These are phyloP conservation scores for Opeltia flavorubescens DNA, from an alignment of 495 filamentous ascomycete species.

Conservation along the genomic window DNA sequence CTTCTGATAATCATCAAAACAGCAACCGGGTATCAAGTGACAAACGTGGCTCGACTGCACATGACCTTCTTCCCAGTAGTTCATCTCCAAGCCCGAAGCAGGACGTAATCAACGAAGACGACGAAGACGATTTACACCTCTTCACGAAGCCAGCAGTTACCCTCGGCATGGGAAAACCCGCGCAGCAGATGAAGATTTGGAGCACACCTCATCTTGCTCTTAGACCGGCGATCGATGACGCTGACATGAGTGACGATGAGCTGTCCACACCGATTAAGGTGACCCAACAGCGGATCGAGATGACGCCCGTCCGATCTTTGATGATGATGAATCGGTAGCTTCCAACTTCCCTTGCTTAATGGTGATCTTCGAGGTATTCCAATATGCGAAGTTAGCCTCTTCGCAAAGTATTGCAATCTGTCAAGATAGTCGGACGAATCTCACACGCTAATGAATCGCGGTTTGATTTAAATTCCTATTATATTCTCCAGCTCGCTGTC, in stretches of 20 bases:
- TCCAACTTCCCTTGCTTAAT: too few relatives aligned
- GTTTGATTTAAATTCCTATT: conserved; percentile 10
- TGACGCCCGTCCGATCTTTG: neutral
- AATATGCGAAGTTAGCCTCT: too few relatives aligned
- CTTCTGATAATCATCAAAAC: too few relatives aligned
- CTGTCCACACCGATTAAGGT: neutral
- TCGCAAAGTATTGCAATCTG: too few relatives aligned
- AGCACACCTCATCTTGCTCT: neutral
- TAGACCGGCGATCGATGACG: neutral
- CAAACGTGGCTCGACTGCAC: too few relatives aligned
- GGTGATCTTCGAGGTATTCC: too few relatives aligned
- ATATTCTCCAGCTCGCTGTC: conserved; percentile 40
- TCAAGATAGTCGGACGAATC: neutral
- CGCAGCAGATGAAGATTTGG: neutral
- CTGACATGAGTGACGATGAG: conserved; percentile 5
- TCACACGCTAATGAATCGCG: neutral
- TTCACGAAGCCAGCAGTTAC: neutral
- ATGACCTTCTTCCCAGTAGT: too few relatives aligned
- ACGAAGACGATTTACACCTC: neutral
- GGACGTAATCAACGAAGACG: neutral
- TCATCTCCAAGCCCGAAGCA: neutral
- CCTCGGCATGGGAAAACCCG: neutral
- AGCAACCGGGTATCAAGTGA: too few relatives aligned
- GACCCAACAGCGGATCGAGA: neutral
- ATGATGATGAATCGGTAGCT: too few relatives aligned